These are phyloP conservation scores for Isoetes engelmannii DNA, from an alignment of 83 land plant species.

Conservation along the genomic window DNA sequence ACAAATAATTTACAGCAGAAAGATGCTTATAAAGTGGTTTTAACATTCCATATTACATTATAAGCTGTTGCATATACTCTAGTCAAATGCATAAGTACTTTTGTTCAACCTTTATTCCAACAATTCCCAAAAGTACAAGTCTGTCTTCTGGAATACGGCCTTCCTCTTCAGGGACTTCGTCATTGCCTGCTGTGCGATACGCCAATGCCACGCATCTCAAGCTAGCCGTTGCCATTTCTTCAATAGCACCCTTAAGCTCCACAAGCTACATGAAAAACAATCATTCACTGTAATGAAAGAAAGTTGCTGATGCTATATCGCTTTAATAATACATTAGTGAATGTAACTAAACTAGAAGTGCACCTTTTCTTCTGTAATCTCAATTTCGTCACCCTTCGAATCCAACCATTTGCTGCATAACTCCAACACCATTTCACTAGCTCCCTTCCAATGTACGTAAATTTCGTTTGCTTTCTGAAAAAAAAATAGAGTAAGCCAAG, in stretches of 20 bases:
- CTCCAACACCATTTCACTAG: not conserved
- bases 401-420: constrained; percentile 1
- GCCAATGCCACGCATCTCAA: constrained; percentile 80
- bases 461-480: not conserved
- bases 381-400: not conserved
- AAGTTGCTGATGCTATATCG: too few species aligned
- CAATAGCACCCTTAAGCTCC: constrained; percentile 37
- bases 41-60: too few species aligned
- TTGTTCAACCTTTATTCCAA: constrained; percentile 27
- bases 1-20: too few species aligned
- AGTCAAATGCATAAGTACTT: too few species aligned
- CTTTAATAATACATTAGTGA: too few species aligned
- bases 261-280: not conserved
- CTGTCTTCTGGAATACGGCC: constrained; percentile 50
- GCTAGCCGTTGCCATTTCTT: constrained; percentile 59
- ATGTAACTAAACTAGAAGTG: too few species aligned
- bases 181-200: constrained; percentile 31
- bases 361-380: constrained; percentile 4
- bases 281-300: too few species aligned
- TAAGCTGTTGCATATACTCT: too few species aligned
- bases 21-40: too few species aligned
- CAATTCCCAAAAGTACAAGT: constrained; percentile 53
- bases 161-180: constrained; percentile 46
- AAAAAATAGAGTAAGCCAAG: too few species aligned
- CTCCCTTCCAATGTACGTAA: not conserved